Evolutionary conservation across 2,329 filamentous ascomycete species (phyloP), one percentile per base, ranked within the genome.

Genomic region (Capronia epimyces): DNA sequence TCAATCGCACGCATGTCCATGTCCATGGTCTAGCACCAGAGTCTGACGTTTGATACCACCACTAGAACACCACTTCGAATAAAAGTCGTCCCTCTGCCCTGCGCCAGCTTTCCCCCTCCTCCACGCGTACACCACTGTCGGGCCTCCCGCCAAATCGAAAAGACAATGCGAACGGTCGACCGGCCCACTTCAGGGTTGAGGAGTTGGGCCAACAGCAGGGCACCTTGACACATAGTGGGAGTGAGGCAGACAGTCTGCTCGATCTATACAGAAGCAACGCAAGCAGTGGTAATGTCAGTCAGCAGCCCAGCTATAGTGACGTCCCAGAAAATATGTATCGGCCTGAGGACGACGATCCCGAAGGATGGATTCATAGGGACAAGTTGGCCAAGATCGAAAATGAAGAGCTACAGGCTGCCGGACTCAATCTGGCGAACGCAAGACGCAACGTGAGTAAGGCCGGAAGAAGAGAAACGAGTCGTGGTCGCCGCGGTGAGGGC

Each of bases 371-470:
- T 46, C 73, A 76, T 53, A 67, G 73, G 8, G 73, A 76, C 57
- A 76, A 76, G 59, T 59, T 76, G 50, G 73, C 73, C 18, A 69
- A 68, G 47, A 76, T 76, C 27, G 73, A 76, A 58, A 75, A 71
- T 49, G 71, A 75, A 62, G 73, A 76, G 57, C 60, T 75, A 43
- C 73, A 75, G 46, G 71, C 73, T 57, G 70, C 71, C 8, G 71
- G 72, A 16, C 69, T 73, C 42, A 64, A 69, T 29, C 46, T 72
- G 65, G 59, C 71, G 66, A 50, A 67, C 63, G 49, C 68, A 64
- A 65, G 67, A 53, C 64, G 55, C 65, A 69, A 27, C 63, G 61
- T 44, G 50, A 67, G 63, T 51, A 68, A 69, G 22, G 64, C 57
- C 43, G 64, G 60, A 46, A 64, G 62, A 37, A 66, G 67, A 51